Percentiles rank a stretch among this genome's conserved stretches.
Evolutionary conservation across 2,329 filamentous ascomycete species (phyloP).

Genomic region (Colletotrichum somersetense): DNA sequence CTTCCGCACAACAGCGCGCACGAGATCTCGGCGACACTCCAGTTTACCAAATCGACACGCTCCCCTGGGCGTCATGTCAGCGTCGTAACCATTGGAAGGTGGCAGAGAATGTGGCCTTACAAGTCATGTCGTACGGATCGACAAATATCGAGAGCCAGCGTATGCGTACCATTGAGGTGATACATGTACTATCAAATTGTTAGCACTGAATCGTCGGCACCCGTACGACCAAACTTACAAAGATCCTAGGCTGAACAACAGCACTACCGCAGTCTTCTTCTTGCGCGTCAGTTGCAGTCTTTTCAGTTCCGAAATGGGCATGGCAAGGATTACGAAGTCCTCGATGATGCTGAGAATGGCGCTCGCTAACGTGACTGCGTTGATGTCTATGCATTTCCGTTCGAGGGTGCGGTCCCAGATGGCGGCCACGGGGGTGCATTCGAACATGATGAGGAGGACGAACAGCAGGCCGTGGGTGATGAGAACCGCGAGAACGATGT

Average conservation of each 20-base stretch:
- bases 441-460: slow-evolving; percentile 43
- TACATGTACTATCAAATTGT: slow-evolving; percentile 33
- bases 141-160: slow-evolving; percentile 35
- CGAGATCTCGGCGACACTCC: slow-evolving; percentile 50
- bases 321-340: slow-evolving; percentile 37
- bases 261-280: slow-evolving; percentile 33
- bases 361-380: slow-evolving; percentile 30
- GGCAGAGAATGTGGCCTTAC: neutral
- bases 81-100: neutral
- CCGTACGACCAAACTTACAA: slow-evolving; percentile 34
- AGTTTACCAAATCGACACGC: slow-evolving; percentile 48
- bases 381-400: slow-evolving; percentile 34
- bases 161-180: slow-evolving; percentile 41
- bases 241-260: slow-evolving; percentile 42
- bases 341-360: slow-evolving; percentile 38
- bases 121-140: slow-evolving; percentile 25
- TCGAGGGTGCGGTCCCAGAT: slow-evolving; percentile 41
- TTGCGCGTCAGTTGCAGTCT: slow-evolving; percentile 25
- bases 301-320: slow-evolving; percentile 38
- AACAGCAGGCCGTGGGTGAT: slow-evolving; percentile 42
- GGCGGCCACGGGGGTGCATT: slow-evolving; percentile 41
- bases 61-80: slow-evolving; percentile 41
- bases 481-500: slow-evolving; percentile 30
- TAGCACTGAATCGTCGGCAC: neutral
- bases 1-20: slow-evolving; percentile 57